A percentile compares a stretch with the other conserved stretches of the same genome.
Conservation (phyloP, 495 filamentous ascomycete genomes). For the Podospora didyma region DNA sequence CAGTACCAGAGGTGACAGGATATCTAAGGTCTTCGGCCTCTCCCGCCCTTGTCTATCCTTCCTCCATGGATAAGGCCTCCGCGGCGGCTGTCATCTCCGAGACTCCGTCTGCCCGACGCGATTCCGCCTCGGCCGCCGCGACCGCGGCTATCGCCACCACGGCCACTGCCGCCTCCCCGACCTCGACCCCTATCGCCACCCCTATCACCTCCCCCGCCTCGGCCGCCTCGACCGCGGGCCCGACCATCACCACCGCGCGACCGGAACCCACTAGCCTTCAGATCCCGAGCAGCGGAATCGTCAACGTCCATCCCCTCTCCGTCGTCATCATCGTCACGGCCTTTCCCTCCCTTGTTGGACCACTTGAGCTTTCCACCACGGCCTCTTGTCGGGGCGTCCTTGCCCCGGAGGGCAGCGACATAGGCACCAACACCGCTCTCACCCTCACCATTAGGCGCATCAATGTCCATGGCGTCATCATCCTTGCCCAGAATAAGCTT, state of each 20-base stretch:
- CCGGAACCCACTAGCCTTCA: conserved; percentile 19
- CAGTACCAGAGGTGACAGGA: no score
- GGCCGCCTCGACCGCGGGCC: conserved; percentile 24
- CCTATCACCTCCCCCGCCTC: conserved; percentile 27
- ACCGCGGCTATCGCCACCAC: conserved; percentile 7
- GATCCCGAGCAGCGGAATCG: conserved; percentile 39
- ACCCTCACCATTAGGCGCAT: conserved; percentile 41
- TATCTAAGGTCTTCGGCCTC: neutral
- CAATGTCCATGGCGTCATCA: conserved; percentile 57
- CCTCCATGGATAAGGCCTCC: conserved; percentile 6
- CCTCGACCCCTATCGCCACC: conserved; percentile 14
- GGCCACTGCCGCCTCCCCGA: conserved; percentile 8
- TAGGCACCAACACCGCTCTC: conserved; percentile 82
- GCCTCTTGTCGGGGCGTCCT: conserved; percentile 76
- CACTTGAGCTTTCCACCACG: conserved; percentile 87
- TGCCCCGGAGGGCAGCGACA: conserved; percentile 81
- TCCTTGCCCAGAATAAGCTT: conserved; percentile 74
- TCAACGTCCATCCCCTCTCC: conserved; percentile 59
- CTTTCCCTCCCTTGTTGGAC: conserved; percentile 55
- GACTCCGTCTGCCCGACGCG: conserved; percentile 5
- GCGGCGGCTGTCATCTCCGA: conserved; percentile 17
- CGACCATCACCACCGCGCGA: conserved; percentile 22
- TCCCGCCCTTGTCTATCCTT: conserved; percentile 7
- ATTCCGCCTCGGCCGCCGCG: conserved; percentile 19
- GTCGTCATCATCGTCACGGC: conserved; percentile 57